Percentiles rank a stretch among this genome's conserved stretches.
Conservation (phyloP, 495 filamentous ascomycete genomes). For the Xylaria venustula region DNA sequence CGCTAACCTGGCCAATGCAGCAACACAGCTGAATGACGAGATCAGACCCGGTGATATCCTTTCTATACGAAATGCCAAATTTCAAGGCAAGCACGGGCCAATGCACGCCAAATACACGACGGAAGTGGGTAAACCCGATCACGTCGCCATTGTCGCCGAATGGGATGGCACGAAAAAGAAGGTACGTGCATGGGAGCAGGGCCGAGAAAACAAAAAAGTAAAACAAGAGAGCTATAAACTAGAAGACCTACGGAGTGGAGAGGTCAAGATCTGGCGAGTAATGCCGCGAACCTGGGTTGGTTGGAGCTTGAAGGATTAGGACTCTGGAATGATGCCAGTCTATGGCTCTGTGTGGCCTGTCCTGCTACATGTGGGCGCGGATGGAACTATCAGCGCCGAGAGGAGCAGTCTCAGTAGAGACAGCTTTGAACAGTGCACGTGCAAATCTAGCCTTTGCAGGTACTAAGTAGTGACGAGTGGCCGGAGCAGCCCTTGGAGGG, state of each 20-base stretch:
- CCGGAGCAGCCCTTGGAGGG: background rate
- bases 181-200: constrained; percentile 93
- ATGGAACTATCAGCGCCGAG: constrained; percentile 7
- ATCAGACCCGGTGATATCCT: constrained; percentile 93
- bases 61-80: constrained; percentile 88
- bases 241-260: constrained; percentile 85
- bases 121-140: constrained; percentile 89
- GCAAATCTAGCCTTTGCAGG: constrained; percentile 3
- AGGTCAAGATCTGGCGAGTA: constrained; percentile 97
- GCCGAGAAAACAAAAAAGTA: constrained; percentile 89
- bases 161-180: constrained; percentile 99
- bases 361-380: constrained; percentile 3
- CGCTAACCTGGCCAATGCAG: constrained; percentile 89
- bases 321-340: constrained; percentile 13
- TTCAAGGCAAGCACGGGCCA: constrained; percentile 91
- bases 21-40: constrained; percentile 84
- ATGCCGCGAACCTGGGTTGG: constrained; percentile 91
- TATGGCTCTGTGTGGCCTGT: constrained; percentile 11
- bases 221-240: constrained; percentile 92
- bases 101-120: constrained; percentile 91
- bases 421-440: constrained; percentile 4
- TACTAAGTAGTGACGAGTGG: background rate
- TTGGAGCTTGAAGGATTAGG: constrained; percentile 57
- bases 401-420: background rate
- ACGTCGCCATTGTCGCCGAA: constrained; percentile 94